Evolutionary conservation across 2,329 filamentous ascomycete species (phyloP).

Genomic region (Hirsutella minnesotensis): DNA sequence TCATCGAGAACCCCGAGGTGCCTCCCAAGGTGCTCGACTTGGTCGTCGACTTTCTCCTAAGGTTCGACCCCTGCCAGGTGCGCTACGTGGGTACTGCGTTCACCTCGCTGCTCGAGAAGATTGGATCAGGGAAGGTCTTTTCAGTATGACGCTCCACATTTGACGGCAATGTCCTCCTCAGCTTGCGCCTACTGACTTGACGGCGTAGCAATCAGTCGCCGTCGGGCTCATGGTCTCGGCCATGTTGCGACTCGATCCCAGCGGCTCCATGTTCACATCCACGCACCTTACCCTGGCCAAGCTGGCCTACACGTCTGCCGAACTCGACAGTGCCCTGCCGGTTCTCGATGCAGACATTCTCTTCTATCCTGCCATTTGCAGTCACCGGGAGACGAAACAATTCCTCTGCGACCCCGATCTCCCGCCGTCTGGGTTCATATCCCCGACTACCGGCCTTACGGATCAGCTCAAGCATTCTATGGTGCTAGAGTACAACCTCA

Average conservation of each 20-base stretch:
- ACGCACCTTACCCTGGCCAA: constrained; percentile 47
- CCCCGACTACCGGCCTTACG: constrained; percentile 44
- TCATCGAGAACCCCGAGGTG: constrained; percentile 19
- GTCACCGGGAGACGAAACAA: constrained; percentile 21
- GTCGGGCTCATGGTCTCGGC: constrained; percentile 36
- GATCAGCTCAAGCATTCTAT: constrained; percentile 35
- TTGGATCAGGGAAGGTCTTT: constrained; percentile 26
- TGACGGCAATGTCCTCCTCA: not conserved
- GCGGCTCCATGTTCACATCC: constrained; percentile 52
- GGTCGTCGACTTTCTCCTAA: constrained; percentile 30
- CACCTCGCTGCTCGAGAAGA: constrained; percentile 28
- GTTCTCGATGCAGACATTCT: constrained; percentile 55
- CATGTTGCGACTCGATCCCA: constrained; percentile 55
- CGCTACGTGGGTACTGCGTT: constrained; percentile 36
- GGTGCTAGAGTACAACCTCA: constrained; percentile 56
- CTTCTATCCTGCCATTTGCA: constrained; percentile 44
- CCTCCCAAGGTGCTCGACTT: constrained; percentile 25
- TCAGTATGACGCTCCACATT: too few species aligned
- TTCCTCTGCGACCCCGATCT: constrained; percentile 34
- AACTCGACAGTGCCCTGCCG: constrained; percentile 41
- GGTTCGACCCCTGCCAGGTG: constrained; percentile 39
- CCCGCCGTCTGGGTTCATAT: constrained; percentile 45
- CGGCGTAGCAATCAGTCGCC: constrained; percentile 30
- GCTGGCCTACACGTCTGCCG: constrained; percentile 44
- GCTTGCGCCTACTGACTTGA: not conserved